Percentiles rank a stretch among this genome's conserved stretches.
Conservation (phyloP, 208 protist species). For the Crithidia expoeki region DNA sequence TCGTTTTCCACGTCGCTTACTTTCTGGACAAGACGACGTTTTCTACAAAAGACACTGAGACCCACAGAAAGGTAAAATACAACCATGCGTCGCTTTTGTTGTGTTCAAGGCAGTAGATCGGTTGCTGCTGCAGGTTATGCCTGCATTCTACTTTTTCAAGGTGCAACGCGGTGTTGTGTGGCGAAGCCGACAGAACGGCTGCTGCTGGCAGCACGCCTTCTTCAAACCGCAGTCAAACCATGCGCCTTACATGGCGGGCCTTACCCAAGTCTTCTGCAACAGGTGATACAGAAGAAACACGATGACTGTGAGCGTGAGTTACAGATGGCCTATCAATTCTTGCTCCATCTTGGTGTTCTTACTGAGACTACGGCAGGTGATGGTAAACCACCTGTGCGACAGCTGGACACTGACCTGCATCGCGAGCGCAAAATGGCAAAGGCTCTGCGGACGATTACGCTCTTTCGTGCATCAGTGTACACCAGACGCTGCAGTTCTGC, state of each 20-base stretch:
- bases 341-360: conserved; percentile 8
- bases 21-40: no score
- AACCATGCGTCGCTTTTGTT: no score
- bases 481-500: background rate
- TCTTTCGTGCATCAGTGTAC: background rate
- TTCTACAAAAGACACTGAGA: no score
- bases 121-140: no score
- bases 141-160: background rate
- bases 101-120: no score
- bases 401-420: background rate
- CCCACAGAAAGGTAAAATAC: no score
- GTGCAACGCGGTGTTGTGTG: no score
- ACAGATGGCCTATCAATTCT: conserved; percentile 5
- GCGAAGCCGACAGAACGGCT: no score
- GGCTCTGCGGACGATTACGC: background rate
- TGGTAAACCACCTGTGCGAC: background rate
- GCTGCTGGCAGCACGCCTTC: background rate
- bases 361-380: background rate
- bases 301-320: background rate
- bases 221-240: background rate
- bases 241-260: conserved; percentile 14
- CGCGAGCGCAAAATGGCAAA: background rate
- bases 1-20: no score
- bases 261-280: conserved; percentile 13
- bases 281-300: conserved; percentile 3